phyloP scores from a whole-genome alignment of 1,139 yeast species.

The Protomyces pachydermus region DNA sequence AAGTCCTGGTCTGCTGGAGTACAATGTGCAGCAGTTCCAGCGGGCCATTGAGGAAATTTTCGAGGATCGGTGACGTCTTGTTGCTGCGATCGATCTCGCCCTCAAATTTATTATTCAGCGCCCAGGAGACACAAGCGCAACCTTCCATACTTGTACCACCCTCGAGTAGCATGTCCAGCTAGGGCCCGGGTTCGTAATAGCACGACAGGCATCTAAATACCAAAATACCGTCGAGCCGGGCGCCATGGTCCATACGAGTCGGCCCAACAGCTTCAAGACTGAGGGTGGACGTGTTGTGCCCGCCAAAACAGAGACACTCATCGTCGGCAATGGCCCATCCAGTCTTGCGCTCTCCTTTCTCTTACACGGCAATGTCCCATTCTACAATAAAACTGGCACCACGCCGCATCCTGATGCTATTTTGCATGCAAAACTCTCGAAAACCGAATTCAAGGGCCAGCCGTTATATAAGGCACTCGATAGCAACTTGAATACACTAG shows the following conservation, averaged over 20 bases:
- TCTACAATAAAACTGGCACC: slow-evolving; percentile 35
- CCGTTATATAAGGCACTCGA: slow-evolving; percentile 27
- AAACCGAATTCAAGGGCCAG: not conserved
- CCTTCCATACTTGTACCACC: too few species aligned
- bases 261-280: not conserved
- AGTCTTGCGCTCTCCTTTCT: slow-evolving; percentile 39
- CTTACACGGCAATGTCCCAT: slow-evolving; percentile 39
- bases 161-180: too few species aligned
- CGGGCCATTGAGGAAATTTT: slow-evolving; percentile 71
- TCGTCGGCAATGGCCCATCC: slow-evolving; percentile 40
- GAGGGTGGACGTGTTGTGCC: not conserved
- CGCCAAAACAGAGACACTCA: slow-evolving; percentile 31
- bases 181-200: too few species aligned
- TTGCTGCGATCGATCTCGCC: not conserved
- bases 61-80: not conserved
- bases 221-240: too few species aligned
- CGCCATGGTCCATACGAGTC: not conserved
- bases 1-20: slow-evolving; percentile 69
- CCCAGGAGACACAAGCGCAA: too few species aligned
- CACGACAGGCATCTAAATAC: too few species aligned
- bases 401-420: slow-evolving; percentile 39
- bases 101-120: too few species aligned
- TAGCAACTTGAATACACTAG: slow-evolving; percentile 21
- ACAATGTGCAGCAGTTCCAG: slow-evolving; percentile 77
- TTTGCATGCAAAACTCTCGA: slow-evolving; percentile 35